Base-by-base conservation (phyloP, 2,329 filamentous ascomycete species). In the Talaromyces atroroseus region DNA sequence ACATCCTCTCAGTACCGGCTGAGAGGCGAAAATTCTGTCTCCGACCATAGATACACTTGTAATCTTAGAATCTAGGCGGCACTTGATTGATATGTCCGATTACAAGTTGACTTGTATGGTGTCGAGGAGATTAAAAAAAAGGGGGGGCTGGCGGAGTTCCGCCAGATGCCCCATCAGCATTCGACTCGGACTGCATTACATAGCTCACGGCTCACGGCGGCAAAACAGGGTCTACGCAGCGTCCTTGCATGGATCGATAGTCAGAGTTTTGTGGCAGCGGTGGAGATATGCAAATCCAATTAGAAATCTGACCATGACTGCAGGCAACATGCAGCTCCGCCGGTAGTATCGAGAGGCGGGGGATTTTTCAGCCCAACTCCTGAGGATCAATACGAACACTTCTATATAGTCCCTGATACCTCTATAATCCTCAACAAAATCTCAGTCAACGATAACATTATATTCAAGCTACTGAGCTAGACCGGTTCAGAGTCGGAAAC, bases 91-190 rank as follows among this genome's bases (percentile, higher is more conserved):
- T n/a, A n/a, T n/a, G n/a, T n/a, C n/a, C n/a, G n/a, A n/a, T n/a
- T n/a, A n/a, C 26, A 29, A 29, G 29, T 10, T 32, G 29, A 5
- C 29, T 32, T 32, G 29, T 36, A 36, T 16, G 14, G 14, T 36
- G 11, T 36, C 26, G n/a, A n/a, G n/a, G n/a, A n/a, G 8, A 29
- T 29, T 29, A 8, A 36, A 14, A 36, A 36, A 10, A 16, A 32
- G 29, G 11, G 11, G 14, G 12, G 12, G 26, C 40, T 29, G 52
- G 52, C 45, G 52, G 52, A 54, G 49, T n/a, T 54, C 52, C 52
- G 52, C 45, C 52, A 46, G 38, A 20, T 42, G 6, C 18, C 32
- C 32, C 11, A 36, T 36, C 32, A 2, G 2, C 10, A n/a, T n/a
- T n/a, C n/a, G n/a, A n/a, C n/a, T n/a, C n/a, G n/a, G n/a, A 36